phyloP scores from a whole-genome alignment of 2,329 filamentous ascomycete species.

The Claviceps digitariae region DNA sequence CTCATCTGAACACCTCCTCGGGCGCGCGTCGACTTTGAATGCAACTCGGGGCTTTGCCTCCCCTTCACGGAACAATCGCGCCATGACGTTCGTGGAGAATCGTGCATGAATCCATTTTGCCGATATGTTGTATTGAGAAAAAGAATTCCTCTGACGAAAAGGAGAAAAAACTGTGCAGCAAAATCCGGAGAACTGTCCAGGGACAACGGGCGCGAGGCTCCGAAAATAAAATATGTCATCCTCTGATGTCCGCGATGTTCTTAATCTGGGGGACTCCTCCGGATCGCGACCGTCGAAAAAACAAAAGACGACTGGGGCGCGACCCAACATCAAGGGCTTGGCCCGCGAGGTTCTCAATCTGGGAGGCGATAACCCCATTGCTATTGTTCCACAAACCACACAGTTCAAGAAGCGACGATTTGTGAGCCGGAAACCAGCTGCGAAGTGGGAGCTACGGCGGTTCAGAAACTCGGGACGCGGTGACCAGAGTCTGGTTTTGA shows the following conservation, averaged over 20 bases:
- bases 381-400: constrained; percentile 47
- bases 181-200: too few relatives aligned
- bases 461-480: constrained; percentile 68
- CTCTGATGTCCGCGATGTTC: constrained; percentile 75
- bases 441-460: constrained; percentile 51
- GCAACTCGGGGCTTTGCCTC: neutral
- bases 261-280: constrained; percentile 56
- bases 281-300: constrained; percentile 55
- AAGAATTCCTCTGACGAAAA: neutral
- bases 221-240: constrained; percentile 51
- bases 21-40: neutral
- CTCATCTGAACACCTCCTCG: neutral
- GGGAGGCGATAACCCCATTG: constrained; percentile 52
- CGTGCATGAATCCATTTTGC: neutral
- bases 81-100: neutral
- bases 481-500: constrained; percentile 53
- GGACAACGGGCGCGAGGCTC: neutral
- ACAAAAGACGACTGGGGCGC: constrained; percentile 50
- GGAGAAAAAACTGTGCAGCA: too few relatives aligned
- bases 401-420: constrained; percentile 46
- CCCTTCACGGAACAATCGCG: neutral
- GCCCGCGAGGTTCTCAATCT: constrained; percentile 53
- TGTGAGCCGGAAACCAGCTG: constrained; percentile 39
- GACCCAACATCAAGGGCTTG: constrained; percentile 47
- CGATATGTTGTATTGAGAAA: neutral